Conservation (phyloP, 164 flowering plant species). For the Amborella trichopoda region DNA sequence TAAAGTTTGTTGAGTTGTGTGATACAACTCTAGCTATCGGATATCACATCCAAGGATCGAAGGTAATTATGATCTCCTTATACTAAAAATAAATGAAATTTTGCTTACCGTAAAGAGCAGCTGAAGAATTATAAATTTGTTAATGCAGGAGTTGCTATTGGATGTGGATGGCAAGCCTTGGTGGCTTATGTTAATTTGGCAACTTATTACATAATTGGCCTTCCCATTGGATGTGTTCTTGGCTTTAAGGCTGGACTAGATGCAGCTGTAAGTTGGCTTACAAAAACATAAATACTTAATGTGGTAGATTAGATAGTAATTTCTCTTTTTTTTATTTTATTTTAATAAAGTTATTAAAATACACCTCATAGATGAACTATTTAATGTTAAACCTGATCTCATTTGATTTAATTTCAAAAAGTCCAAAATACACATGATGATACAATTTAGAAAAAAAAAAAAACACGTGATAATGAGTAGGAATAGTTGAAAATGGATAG, state of each 20-base stretch:
- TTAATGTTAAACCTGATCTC: background rate
- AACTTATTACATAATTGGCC: background rate
- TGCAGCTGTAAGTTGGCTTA: slow-evolving; percentile 19
- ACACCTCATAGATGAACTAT: background rate
- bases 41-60: too few species aligned
- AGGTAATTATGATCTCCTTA: too few species aligned
- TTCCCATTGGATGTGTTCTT: slow-evolving; percentile 59
- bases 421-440: too few species aligned
- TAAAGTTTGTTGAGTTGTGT: too few species aligned
- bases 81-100: too few species aligned
- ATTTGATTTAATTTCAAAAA: too few species aligned
- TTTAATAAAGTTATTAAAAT: background rate
- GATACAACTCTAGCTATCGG: too few species aligned
- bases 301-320: background rate
- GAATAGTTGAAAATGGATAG: background rate
- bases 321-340: background rate
- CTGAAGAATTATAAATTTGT: too few species aligned
- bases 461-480: background rate
- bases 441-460: too few species aligned
- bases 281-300: background rate
- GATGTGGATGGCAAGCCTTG: slow-evolving; percentile 75
- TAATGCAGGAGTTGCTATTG: slow-evolving; percentile 68
- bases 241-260: slow-evolving; percentile 68
- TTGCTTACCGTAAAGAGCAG: too few species aligned
- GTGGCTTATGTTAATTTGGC: slow-evolving; percentile 30